Conservation (phyloP, 345 rosid genomes). For the Diplotaxis tenuifolia region DNA sequence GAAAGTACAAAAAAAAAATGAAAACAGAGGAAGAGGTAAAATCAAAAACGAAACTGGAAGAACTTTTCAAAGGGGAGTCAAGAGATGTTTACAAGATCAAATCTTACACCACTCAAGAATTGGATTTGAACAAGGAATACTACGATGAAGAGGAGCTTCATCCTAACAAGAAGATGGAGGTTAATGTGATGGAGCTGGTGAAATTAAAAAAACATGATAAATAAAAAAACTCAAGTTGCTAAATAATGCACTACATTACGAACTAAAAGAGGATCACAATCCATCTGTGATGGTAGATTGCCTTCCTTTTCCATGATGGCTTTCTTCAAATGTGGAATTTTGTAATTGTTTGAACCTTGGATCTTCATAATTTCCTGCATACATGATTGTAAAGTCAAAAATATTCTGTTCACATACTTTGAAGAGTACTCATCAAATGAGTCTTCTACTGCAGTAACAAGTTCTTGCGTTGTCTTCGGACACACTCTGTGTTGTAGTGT, state of each 20-base stretch:
- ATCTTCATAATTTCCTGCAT: conserved; percentile 1
- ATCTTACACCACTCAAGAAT: too few relatives aligned
- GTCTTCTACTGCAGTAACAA: neutral
- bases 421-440: neutral
- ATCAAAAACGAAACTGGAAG: neutral
- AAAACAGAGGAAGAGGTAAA: neutral
- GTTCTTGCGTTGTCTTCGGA: neutral
- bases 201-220: neutral
- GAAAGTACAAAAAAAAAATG: neutral
- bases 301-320: neutral
- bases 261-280: neutral
- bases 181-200: too few relatives aligned
- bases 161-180: too few relatives aligned
- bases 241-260: neutral
- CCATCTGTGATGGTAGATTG: neutral
- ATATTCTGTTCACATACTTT: neutral
- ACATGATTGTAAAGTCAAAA: neutral
- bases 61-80: neutral
- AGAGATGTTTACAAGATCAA: neutral
- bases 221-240: neutral
- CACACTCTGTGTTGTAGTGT: neutral
- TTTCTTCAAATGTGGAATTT: conserved; percentile 5
- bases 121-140: too few relatives aligned
- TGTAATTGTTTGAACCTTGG: neutral
- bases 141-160: too few relatives aligned